Percentiles rank a stretch among this genome's conserved stretches.
phyloP scores from a whole-genome alignment of 2,329 filamentous ascomycete genomes.

The Ascocoryne sarcoides region DNA sequence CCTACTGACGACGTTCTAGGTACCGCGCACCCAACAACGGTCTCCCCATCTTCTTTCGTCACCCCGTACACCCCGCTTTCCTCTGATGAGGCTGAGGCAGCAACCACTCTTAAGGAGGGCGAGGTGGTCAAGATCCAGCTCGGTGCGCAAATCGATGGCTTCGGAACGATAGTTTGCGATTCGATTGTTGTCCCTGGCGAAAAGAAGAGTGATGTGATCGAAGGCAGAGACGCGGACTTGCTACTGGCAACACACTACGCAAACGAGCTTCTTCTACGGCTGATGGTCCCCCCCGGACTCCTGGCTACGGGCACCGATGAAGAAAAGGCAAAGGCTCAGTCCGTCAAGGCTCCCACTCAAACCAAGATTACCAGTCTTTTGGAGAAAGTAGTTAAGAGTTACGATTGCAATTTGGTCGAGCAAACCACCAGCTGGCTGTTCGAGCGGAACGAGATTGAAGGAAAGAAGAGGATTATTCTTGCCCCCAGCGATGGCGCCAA shows the following conservation, averaged over 20 bases:
- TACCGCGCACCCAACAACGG: slow-evolving; percentile 86
- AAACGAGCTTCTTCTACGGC: slow-evolving; percentile 85
- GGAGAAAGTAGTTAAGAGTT: slow-evolving; percentile 85
- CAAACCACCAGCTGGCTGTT: slow-evolving; percentile 98
- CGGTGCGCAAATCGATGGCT: slow-evolving; percentile 97
- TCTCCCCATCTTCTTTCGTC: slow-evolving; percentile 88
- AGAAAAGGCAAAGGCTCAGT: slow-evolving; percentile 85
- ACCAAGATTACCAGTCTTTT: slow-evolving; percentile 77
- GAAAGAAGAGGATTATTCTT: slow-evolving; percentile 90
- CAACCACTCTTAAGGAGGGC: slow-evolving; percentile 66
- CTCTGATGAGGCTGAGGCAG: slow-evolving; percentile 78
- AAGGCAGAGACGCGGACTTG: slow-evolving; percentile 75
- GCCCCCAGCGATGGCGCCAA: slow-evolving; percentile 78
- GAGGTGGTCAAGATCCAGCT: slow-evolving; percentile 97
- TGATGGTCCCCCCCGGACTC: slow-evolving; percentile 86
- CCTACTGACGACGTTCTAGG: slow-evolving; percentile 40
- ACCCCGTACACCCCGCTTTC: slow-evolving; percentile 93
- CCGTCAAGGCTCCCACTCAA: slow-evolving; percentile 77
- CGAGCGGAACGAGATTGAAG: slow-evolving; percentile 95
- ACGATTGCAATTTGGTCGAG: slow-evolving; percentile 89
- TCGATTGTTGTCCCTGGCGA: slow-evolving; percentile 67
- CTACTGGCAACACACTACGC: slow-evolving; percentile 87
- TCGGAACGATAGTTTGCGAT: slow-evolving; percentile 92
- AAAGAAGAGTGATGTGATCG: slow-evolving; percentile 54
- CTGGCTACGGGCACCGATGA: slow-evolving; percentile 78